Percentiles rank a stretch among this genome's conserved stretches.
Evolutionary conservation across 306 rosid species (phyloP).

Genomic region (Hippophae tibetana): DNA sequence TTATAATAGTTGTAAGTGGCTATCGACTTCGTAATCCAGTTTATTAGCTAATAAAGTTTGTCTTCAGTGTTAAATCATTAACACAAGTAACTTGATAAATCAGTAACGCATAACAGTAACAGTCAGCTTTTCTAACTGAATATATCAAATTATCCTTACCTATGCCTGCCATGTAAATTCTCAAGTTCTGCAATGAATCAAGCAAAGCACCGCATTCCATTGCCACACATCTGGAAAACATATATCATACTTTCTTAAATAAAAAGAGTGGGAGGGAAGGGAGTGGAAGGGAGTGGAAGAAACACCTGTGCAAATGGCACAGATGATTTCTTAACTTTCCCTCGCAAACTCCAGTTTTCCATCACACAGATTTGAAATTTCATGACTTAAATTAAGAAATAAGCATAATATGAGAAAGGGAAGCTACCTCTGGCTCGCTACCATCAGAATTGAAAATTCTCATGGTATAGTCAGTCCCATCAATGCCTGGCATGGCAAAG

Average conservation of each 20-base stretch:
- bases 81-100: neutral
- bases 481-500: conserved; percentile 59
- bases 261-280: neutral
- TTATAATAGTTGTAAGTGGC: too few species aligned
- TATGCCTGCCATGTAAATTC: conserved; percentile 63
- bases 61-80: too few species aligned
- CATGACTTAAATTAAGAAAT: neutral
- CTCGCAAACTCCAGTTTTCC: neutral
- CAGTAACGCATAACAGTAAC: neutral
- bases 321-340: neutral
- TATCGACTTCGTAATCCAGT: too few species aligned
- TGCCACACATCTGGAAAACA: conserved; percentile 70
- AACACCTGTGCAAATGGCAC: neutral
- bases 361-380: neutral
- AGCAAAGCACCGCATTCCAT: conserved; percentile 84
- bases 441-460: conserved; percentile 86
- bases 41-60: too few species aligned
- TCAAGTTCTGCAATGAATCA: conserved; percentile 70
- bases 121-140: neutral
- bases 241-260: neutral
- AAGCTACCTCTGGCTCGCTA: conserved; percentile 82
- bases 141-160: conserved; percentile 28
- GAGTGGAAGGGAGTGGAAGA: neutral
- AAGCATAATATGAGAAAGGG: neutral
- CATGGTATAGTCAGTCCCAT: conserved; percentile 73